Evolutionary conservation across 352 stramenopile genomes (phyloP).

Genomic region (Phytophthora citricola): DNA sequence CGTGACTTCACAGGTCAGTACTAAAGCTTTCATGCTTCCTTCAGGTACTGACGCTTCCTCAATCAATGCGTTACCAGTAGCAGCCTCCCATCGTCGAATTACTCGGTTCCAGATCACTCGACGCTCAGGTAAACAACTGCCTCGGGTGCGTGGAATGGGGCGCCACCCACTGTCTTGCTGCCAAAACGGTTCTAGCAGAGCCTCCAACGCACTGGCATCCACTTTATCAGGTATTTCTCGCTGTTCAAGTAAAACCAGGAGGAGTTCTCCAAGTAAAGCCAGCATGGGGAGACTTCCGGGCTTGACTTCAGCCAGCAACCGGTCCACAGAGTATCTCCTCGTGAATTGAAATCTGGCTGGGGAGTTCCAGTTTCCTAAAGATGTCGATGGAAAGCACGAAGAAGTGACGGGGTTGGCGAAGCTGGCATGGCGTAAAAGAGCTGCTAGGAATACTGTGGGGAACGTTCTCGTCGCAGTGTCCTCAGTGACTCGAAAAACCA

Average conservation of each 20-base stretch:
- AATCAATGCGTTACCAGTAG: slow-evolving; percentile 6
- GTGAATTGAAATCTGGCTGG: slow-evolving; percentile 55
- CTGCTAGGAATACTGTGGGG: slow-evolving; percentile 49
- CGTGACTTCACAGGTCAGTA: neutral
- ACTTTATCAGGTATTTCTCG: slow-evolving; percentile 26
- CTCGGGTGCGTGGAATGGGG: slow-evolving; percentile 28
- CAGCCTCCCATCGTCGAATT: slow-evolving; percentile 59
- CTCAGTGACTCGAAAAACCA: slow-evolving; percentile 53
- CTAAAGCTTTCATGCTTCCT: neutral
- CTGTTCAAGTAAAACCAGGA: slow-evolving; percentile 56
- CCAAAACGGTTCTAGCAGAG: slow-evolving; percentile 60
- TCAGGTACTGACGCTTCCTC: neutral
- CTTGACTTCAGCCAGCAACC: slow-evolving; percentile 48
- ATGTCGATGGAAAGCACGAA: slow-evolving; percentile 6
- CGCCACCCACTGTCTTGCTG: slow-evolving; percentile 35
- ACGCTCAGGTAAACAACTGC: slow-evolving; percentile 36
- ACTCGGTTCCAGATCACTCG: slow-evolving; percentile 75
- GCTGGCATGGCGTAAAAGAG: slow-evolving; percentile 49
- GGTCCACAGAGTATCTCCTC: slow-evolving; percentile 52
- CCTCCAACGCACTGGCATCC: slow-evolving; percentile 41
- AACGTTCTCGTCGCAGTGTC: slow-evolving; percentile 34
- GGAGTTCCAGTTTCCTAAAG: slow-evolving; percentile 34
- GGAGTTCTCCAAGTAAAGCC: slow-evolving; percentile 56
- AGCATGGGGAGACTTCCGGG: slow-evolving; percentile 43
- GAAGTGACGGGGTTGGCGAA: slow-evolving; percentile 30